A percentile compares a stretch with the other conserved stretches of the same genome.
These are phyloP conservation scores for Hypoxylon sp. DNA, from an alignment of 2,329 filamentous ascomycete species.

Conservation along the genomic window DNA sequence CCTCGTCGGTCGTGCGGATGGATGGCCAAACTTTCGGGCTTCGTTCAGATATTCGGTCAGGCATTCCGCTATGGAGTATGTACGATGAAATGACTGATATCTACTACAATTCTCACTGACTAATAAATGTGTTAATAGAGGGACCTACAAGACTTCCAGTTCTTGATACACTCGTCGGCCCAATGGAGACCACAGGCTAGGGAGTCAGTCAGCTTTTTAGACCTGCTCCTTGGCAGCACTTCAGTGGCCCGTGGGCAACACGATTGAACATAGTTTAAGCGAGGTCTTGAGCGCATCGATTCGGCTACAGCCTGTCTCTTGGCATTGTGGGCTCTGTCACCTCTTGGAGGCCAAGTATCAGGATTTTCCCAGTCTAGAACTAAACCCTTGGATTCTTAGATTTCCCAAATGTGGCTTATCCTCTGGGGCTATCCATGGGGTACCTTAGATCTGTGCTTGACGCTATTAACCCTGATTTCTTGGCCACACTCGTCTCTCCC, in stretches of 20 bases:
- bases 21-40: background rate
- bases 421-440: no score
- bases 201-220: conserved; percentile 10
- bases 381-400: conserved; percentile 5
- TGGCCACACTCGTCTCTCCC: conserved; percentile 1
- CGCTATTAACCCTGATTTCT: conserved; percentile 4
- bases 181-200: conserved; percentile 14
- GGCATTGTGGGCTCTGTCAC: conserved; percentile 9
- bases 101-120: background rate
- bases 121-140: background rate
- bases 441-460: background rate
- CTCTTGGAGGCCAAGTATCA: conserved; percentile 14
- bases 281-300: conserved; percentile 8
- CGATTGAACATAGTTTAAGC: conserved; percentile 12
- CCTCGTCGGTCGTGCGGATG: conserved; percentile 1
- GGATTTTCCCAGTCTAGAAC: conserved; percentile 3
- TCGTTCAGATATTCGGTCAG: conserved; percentile 6
- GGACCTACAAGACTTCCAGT: conserved; percentile 15
- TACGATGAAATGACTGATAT: background rate
- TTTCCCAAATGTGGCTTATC: conserved; percentile 8
- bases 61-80: conserved; percentile 14
- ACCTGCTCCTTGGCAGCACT: conserved; percentile 15
- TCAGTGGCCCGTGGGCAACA: conserved; percentile 8
- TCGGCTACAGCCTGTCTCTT: background rate
- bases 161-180: conserved; percentile 11